These are phyloP conservation scores for Prototheca wickerhamii DNA, from an alignment of 163 green algal genomes.

Conservation along the genomic window DNA sequence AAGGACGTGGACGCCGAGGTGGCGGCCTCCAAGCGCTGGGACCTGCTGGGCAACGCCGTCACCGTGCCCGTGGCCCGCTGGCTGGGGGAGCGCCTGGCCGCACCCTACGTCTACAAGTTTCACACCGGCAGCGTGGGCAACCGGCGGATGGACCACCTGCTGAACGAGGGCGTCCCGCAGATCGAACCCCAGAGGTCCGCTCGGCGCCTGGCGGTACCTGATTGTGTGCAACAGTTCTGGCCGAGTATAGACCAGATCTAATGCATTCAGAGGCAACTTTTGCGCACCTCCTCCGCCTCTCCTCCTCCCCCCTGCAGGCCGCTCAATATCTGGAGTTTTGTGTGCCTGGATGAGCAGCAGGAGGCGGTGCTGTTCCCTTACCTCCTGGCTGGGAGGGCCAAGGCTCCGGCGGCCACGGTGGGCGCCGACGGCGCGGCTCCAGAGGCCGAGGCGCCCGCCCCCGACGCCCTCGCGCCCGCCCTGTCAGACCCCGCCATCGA, in stretches of 20 bases:
- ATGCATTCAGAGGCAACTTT: no score
- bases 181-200: neutral
- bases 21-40: constrained; percentile 34
- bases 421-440: neutral
- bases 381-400: constrained; percentile 1
- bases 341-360: constrained; percentile 24
- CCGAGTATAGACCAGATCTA: neutral
- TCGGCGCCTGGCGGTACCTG: neutral
- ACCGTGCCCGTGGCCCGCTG: constrained; percentile 66
- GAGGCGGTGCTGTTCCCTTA: constrained; percentile 23
- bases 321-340: constrained; percentile 29
- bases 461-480: neutral
- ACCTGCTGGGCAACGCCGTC: constrained; percentile 67
- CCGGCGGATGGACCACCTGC: constrained; percentile 20
- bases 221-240: neutral
- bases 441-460: neutral
- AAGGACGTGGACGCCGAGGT: constrained; percentile 18
- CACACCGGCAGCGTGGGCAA: constrained; percentile 6
- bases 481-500: neutral
- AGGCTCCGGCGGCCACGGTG: constrained; percentile 1
- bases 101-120: constrained; percentile 62
- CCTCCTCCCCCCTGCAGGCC: neutral
- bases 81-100: constrained; percentile 59
- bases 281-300: neutral
- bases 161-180: neutral